These are phyloP conservation scores for Penicillium sclerotigenum DNA, from an alignment of 2,329 filamentous ascomycete genomes.

Conservation along the genomic window DNA sequence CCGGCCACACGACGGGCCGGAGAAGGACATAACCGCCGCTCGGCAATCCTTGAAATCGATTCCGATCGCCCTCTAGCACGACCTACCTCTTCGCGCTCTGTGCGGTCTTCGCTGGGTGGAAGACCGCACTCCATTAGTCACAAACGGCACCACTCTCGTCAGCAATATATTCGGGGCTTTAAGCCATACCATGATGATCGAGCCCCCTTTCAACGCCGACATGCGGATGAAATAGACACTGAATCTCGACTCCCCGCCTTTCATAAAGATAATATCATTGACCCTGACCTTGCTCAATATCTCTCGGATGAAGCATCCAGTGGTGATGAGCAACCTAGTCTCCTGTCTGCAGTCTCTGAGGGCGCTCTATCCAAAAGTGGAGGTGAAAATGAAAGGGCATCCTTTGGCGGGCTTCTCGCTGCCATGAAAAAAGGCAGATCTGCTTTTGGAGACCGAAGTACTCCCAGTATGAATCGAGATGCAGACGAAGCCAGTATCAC, in stretches of 20 bases:
- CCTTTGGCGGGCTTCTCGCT: conserved; percentile 68
- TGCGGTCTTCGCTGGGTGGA: conserved; percentile 67
- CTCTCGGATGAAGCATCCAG: conserved; percentile 93
- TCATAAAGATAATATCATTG: conserved; percentile 97
- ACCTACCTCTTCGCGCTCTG: conserved; percentile 89
- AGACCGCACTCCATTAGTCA: conserved; percentile 78
- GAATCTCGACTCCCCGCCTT: conserved; percentile 79
- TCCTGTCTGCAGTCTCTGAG: conserved; percentile 70
- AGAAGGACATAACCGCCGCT: conserved; percentile 77
- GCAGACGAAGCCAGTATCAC: conserved; percentile 62
- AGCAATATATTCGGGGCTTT: conserved; percentile 74
- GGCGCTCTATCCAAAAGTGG: conserved; percentile 61
- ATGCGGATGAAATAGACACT: conserved; percentile 62
- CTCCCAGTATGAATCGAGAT: conserved; percentile 69
- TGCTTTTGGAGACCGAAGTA: conserved; percentile 68
- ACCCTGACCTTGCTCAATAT: conserved; percentile 90
- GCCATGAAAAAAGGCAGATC: conserved; percentile 74
- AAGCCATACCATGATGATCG: conserved; percentile 72
- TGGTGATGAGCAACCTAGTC: conserved; percentile 84
- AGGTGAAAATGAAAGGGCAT: conserved; percentile 70
- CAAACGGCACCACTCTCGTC: conserved; percentile 81
- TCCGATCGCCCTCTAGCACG: conserved; percentile 71
- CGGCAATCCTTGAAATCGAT: conserved; percentile 86
- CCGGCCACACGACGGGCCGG: conserved; percentile 63
- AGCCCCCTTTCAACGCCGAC: conserved; percentile 79